A percentile compares a stretch with the other conserved stretches of the same genome.
phyloP scores from a whole-genome alignment of 805 yeast species.

The Saccharomyces kudriavzevii region DNA sequence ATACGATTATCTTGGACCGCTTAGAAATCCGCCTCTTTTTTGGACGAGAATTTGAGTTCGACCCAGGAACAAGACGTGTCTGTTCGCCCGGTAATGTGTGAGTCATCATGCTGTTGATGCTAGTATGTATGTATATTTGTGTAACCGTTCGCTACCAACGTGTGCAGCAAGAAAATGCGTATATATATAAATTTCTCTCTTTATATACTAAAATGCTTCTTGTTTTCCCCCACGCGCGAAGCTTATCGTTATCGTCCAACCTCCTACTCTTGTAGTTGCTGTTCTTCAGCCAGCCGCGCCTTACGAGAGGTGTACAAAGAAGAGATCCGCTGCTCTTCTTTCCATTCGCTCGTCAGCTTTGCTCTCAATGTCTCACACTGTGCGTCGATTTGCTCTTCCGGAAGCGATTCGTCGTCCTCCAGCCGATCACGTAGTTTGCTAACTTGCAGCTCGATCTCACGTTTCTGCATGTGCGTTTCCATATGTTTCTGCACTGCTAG shows the following conservation, averaged over 20 bases:
- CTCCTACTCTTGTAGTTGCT: conserved; percentile 3
- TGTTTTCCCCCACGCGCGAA: background rate
- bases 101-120: background rate
- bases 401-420: conserved; percentile 16
- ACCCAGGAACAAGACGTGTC: background rate
- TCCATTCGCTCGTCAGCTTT: conserved; percentile 5
- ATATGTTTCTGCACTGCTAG: conserved; percentile 5
- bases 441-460: conserved; percentile 24
- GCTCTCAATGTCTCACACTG: conserved; percentile 16
- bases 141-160: background rate
- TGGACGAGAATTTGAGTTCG: background rate
- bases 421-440: conserved; percentile 23
- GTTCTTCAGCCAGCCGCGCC: background rate
- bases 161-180: background rate
- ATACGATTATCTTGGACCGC: background rate
- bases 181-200: background rate
- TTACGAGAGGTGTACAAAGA: conserved; percentile 3
- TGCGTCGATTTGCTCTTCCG: conserved; percentile 15
- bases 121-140: background rate
- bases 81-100: background rate
- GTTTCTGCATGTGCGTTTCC: conserved; percentile 13
- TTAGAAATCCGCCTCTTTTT: background rate
- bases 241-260: background rate
- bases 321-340: conserved; percentile 7
- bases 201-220: background rate